These are phyloP conservation scores for Irpex rosettiformis DNA, from an alignment of 1,284 basidiomycete genomes.

Conservation along the genomic window DNA sequence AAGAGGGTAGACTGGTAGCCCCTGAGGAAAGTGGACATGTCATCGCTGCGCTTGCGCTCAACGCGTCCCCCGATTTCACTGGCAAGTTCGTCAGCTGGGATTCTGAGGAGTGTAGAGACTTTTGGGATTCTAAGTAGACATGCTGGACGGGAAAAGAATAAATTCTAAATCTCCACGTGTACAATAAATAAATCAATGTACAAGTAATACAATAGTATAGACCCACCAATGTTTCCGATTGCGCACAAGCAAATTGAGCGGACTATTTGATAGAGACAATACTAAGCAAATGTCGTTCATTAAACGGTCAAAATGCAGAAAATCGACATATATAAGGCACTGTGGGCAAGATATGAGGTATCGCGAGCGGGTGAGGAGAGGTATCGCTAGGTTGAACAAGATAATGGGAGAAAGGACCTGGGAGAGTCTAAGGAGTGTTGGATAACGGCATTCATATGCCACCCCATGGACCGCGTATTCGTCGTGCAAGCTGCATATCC, in stretches of 20 bases:
- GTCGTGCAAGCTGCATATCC: constrained; percentile 93
- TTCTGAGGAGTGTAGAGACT: constrained; percentile 55
- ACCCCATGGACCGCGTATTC: constrained; percentile 87
- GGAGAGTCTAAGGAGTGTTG: background rate
- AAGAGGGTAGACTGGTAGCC: constrained; percentile 62
- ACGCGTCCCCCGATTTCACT: constrained; percentile 53
- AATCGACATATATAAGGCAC: background rate
- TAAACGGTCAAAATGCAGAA: background rate
- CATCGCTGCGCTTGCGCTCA: constrained; percentile 63
- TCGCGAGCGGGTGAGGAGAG: background rate
- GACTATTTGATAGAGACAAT: too few relatives aligned
- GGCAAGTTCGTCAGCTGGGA: constrained; percentile 79
- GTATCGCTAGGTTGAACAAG: background rate
- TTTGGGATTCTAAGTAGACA: constrained; percentile 26
- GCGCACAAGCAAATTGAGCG: too few relatives aligned
- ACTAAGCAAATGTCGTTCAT: background rate
- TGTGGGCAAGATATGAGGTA: background rate
- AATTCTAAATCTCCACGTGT: background rate
- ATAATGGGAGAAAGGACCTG: background rate
- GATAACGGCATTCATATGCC: background rate
- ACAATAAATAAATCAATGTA: too few relatives aligned
- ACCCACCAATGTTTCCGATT: too few relatives aligned
- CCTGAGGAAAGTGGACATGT: constrained; percentile 74
- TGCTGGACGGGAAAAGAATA: background rate
- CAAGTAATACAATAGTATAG: too few relatives aligned